Percentiles rank a stretch among this genome's conserved stretches.
Conservation (phyloP, 116 monocot genomes). For the Phalaenopsis hybrid region DNA sequence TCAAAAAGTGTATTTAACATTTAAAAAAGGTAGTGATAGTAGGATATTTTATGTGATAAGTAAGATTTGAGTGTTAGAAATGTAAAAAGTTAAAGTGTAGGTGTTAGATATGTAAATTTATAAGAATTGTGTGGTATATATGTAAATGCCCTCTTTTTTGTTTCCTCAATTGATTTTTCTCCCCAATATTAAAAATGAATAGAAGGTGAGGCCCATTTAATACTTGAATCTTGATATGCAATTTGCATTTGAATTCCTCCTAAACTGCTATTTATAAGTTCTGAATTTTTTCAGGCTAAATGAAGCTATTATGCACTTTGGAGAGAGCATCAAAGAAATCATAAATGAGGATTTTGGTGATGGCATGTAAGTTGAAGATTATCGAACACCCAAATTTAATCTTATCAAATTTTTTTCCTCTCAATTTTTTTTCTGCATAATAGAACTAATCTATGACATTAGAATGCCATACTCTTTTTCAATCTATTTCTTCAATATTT, state of each 20-base stretch:
- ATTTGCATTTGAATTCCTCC: background rate
- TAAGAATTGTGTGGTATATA: too few relatives aligned
- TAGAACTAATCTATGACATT: background rate
- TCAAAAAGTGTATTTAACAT: too few relatives aligned
- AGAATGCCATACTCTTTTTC: background rate
- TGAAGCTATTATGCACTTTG: conserved; percentile 95
- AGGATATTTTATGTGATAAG: too few relatives aligned
- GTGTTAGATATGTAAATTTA: too few relatives aligned
- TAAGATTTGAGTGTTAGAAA: too few relatives aligned
- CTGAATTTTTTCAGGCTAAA: conserved; percentile 41
- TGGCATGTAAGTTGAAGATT: conserved; percentile 72
- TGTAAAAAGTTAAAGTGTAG: too few relatives aligned
- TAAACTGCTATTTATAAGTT: background rate
- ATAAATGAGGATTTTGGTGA: conserved; percentile 98
- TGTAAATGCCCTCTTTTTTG: too few relatives aligned
- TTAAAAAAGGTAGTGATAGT: too few relatives aligned
- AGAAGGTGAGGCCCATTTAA: background rate
- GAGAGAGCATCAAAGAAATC: conserved; percentile 95
- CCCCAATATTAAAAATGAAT: background rate
- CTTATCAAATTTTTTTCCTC: background rate
- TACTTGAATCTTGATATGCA: background rate
- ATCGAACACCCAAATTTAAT: background rate
- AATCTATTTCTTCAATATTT: background rate
- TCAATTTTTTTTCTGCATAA: background rate
- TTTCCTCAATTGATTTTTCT: background rate